Conservation (phyloP, 176 grass and related monocot genomes). For the Metroxylon sagu region DNA sequence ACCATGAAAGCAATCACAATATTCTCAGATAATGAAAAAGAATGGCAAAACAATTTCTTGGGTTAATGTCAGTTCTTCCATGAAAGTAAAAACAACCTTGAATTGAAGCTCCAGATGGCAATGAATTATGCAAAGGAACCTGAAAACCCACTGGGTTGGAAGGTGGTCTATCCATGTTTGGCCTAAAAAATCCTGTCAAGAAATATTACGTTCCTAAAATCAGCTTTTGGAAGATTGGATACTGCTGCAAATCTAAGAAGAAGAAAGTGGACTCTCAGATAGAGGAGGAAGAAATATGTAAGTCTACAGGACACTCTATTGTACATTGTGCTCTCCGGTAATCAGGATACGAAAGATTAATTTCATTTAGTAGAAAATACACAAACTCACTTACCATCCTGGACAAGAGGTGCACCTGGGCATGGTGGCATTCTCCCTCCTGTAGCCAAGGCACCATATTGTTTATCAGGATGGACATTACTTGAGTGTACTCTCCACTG, state of each 20-base stretch:
- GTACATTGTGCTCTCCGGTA: no score
- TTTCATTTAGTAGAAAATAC: conserved; percentile 11
- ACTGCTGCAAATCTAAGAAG: no score
- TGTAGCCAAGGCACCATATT: conserved; percentile 44
- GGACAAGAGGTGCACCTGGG: conserved; percentile 12
- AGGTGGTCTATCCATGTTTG: conserved; percentile 58
- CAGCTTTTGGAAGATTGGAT: no score
- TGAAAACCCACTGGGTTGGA: conserved; percentile 55
- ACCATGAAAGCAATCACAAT: background rate
- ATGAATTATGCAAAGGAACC: conserved; percentile 50
- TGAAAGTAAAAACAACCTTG: conserved; percentile 40
- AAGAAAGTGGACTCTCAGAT: no score
- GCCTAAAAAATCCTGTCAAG: conserved; percentile 61
- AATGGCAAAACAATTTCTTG: no score
- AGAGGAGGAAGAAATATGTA: no score
- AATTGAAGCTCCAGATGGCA: conserved; percentile 47
- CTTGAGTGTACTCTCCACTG: conserved; percentile 49
- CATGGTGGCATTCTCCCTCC: conserved; percentile 25
- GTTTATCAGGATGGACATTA: conserved; percentile 65
- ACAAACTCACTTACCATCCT: conserved; percentile 4
- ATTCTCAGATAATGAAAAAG: no score
- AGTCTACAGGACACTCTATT: no score
- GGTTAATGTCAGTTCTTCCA: no score
- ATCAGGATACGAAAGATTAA: background rate
- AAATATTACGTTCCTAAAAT: background rate